These are phyloP conservation scores for Cicer chorassanicum DNA, from an alignment of 306 rosid genomes.

Conservation along the genomic window DNA sequence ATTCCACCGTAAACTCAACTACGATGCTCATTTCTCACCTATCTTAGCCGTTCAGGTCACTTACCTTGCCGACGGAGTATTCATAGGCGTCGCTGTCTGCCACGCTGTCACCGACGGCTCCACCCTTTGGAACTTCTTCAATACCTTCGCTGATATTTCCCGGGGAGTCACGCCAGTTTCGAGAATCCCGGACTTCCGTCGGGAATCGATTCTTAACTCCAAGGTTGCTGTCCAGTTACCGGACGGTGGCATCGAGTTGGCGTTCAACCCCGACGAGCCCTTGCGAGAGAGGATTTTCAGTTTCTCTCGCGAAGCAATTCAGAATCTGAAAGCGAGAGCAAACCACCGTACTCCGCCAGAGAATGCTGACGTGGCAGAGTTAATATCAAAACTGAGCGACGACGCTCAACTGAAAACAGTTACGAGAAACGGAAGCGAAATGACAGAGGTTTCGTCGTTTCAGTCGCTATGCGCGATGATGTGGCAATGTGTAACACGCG, in stretches of 20 bases:
- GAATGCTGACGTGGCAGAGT: constrained; percentile 44
- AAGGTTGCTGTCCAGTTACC: constrained; percentile 57
- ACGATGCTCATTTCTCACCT: constrained; percentile 65
- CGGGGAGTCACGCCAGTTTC: constrained; percentile 41
- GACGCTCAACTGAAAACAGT: constrained; percentile 44
- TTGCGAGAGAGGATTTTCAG: constrained; percentile 70
- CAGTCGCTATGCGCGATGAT: constrained; percentile 71
- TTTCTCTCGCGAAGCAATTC: constrained; percentile 65
- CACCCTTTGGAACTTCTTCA: constrained; percentile 91
- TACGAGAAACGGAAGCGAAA: constrained; percentile 21
- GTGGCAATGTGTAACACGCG: constrained; percentile 77
- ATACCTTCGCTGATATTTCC: constrained; percentile 68
- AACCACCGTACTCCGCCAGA: constrained; percentile 32
- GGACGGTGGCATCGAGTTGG: constrained; percentile 60
- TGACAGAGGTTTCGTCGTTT: constrained; percentile 72
- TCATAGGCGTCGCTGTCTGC: constrained; percentile 71
- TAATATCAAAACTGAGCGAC: constrained; percentile 58
- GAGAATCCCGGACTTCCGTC: constrained; percentile 60
- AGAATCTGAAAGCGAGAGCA: constrained; percentile 56
- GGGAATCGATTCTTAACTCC: constrained; percentile 63
- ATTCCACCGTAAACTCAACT: constrained; percentile 62
- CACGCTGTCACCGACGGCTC: constrained; percentile 80
- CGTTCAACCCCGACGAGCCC: constrained; percentile 55
- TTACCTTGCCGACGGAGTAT: constrained; percentile 67
- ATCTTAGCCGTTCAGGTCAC: constrained; percentile 77